Base-by-base conservation (phyloP, 768 basidiomycete species). In the Pleurotus platypus region DNA sequence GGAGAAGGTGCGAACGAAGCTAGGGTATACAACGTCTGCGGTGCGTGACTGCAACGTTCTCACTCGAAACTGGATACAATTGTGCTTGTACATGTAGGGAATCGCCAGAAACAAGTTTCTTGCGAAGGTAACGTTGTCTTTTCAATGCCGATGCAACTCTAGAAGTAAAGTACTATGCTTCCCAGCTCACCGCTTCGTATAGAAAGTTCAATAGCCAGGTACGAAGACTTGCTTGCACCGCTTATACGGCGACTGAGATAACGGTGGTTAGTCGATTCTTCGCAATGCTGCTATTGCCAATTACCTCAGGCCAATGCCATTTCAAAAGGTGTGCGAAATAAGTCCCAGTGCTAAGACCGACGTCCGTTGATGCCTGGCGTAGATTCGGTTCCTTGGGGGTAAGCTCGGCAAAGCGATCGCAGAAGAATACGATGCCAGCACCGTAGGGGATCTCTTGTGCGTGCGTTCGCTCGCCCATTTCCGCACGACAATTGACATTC, bases 301-400 rank as follows among this genome's bases (percentile, higher is more conserved):
- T 49, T 99, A 95, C 68, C 76, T 98, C 47, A 77, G 76, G 39
- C 91, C 94, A 2, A 77, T 98, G 69, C 75, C 82, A n/a, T 98
- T 98, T 65, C 91, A 92, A 60, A 94, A 94, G 79, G 90, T 86
- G 59, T 46, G 42, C 13, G 66, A 27, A 30, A n/a, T 2, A 13
- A 54, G 26, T 4, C 43, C 37, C 49, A 40, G 35, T 35, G 18
- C 43, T 42, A 40, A 35, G n/a, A 20, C n/a, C 20, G 43, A 8
- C 35, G 48, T 40, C 18, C 12, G 37, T 26, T 42, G 35, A 24
- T 46, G 49, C 16, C 42, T 49, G 18, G 16, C 24, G 27, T 62
- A 94, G 92, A 98, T 99, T 66, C 84, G 97, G 9, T 92, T 92
- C 63, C 76, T 99, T 0, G 97, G 97, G 2, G 97, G 97, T 13